Percentiles rank a stretch among this genome's conserved stretches.
phyloP scores from a whole-genome alignment of 2,329 filamentous ascomycete species.

The Gaeumannomyces tritici region DNA sequence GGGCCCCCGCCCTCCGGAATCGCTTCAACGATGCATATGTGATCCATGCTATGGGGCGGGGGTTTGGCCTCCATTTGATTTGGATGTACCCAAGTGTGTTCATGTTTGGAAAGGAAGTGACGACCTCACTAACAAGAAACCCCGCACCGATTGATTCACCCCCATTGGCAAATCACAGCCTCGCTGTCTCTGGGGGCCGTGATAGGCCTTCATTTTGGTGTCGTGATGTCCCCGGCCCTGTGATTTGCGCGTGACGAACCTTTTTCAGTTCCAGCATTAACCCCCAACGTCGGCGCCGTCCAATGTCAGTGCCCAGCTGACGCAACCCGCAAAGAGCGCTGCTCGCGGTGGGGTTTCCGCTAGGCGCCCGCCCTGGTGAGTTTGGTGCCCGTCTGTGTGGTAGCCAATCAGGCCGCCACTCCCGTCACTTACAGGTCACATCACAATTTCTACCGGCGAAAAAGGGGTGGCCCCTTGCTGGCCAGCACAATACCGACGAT shows the following conservation, averaged over 20 bases:
- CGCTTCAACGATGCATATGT: no score
- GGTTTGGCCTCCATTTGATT: no score
- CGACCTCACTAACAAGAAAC: no score
- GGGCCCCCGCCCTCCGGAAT: not conserved
- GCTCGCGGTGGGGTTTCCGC: not conserved
- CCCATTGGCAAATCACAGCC: no score
- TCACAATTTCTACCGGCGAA: not conserved
- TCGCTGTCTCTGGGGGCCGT: not conserved
- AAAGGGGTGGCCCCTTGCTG: not conserved
- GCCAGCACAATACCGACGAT: not conserved
- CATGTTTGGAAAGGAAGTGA: no score
- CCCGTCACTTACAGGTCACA: slow-evolving; percentile 3
- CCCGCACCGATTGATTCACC: no score
- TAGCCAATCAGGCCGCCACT: not conserved
- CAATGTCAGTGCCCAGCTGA: not conserved
- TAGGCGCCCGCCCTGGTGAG: not conserved
- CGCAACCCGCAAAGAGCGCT: no score
- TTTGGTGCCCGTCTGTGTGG: not conserved
- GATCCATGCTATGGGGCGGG: no score
- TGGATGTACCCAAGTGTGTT: no score
- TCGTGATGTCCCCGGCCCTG: not conserved
- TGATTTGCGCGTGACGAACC: not conserved
- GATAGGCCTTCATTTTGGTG: not conserved
- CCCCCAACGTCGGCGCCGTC: not conserved
- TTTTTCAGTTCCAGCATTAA: not conserved